Percentiles rank a stretch among this genome's conserved stretches.
Evolutionary conservation across 495 filamentous ascomycete species (phyloP).

Genomic region (Penicillium goetzii): DNA sequence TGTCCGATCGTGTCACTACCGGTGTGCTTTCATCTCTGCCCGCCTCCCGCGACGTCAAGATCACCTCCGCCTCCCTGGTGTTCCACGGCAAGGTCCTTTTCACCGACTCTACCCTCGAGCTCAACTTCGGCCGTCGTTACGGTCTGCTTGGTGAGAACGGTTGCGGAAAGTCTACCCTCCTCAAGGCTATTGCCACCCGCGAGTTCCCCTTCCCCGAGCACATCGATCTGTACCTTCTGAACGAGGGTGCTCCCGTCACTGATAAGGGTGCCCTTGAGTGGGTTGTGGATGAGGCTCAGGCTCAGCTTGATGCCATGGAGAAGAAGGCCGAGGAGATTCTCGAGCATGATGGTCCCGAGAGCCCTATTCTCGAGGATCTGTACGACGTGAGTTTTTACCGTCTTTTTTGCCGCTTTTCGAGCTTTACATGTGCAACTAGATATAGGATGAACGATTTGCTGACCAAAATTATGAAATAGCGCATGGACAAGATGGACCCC

Average conservation of each 20-base stretch:
- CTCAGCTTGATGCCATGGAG: slow-evolving; percentile 88
- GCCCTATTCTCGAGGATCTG: slow-evolving; percentile 86
- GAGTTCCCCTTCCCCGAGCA: slow-evolving; percentile 97
- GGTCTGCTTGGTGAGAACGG: slow-evolving; percentile 98
- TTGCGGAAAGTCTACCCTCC: slow-evolving; percentile 94
- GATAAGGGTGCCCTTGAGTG: slow-evolving; percentile 93
- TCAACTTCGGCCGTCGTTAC: slow-evolving; percentile 91
- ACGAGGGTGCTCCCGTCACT: slow-evolving; percentile 91
- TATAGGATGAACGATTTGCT: background rate
- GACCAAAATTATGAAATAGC: slow-evolving; percentile 56
- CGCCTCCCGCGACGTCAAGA: slow-evolving; percentile 90
- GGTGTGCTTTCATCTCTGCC: slow-evolving; percentile 88
- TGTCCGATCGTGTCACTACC: slow-evolving; percentile 97
- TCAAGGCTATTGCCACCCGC: slow-evolving; percentile 91
- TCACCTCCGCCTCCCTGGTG: slow-evolving; percentile 88
- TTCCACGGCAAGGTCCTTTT: slow-evolving; percentile 98
- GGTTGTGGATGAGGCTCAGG: slow-evolving; percentile 95
- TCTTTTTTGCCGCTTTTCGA: background rate
- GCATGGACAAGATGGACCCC: slow-evolving; percentile 98
- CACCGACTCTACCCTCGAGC: slow-evolving; percentile 87
- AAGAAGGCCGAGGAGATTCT: slow-evolving; percentile 86
- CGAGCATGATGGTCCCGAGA: slow-evolving; percentile 89
- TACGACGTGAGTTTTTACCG: slow-evolving; percentile 77
- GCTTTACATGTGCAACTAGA: background rate
- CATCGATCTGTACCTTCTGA: slow-evolving; percentile 97